Base-by-base conservation (phyloP, 306 rosid species). In the Abrus precatorius region DNA sequence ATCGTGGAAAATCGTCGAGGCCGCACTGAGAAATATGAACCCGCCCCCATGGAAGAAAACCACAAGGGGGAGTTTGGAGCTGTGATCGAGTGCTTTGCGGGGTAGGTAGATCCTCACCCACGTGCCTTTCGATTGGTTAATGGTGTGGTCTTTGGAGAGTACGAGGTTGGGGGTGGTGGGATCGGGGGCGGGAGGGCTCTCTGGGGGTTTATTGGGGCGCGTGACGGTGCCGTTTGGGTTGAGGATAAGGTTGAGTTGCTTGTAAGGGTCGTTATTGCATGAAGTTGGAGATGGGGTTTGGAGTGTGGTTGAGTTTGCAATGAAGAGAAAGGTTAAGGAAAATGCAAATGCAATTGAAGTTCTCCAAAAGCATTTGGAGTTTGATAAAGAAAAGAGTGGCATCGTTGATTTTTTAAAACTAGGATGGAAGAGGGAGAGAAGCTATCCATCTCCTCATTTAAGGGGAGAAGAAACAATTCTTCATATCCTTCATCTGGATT, bases 11-110 rank as follows among this genome's bases (percentile, higher is more conserved):
- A 75, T 34, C 0, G 74, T 32, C 0, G 90, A 70, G 3, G 90
- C 72, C 4, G 89, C 89, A 32, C 89, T 83, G 3, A 34, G 60
- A 4, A 66, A 52, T 30, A 88, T 44, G 75, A 90, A 88, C 2
- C 87, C 92, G 3, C 92, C 92, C 0, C 90, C 94, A 8, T 86
- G 92, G 83, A 65, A 80, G 82, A 66, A 88, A 8, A 88, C 52
- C 3, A 86, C 0, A 0, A 90, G 48, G 0, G 94, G 90, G 1
- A 82, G 84, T 41, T 84, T 87, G 57, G 85, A 64, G 74, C 0
- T 0, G 1, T 38, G 83, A 33, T 72, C 43, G 14, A 83, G 74
- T 55, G 83, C 80, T 47, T 77, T 40, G 56, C 69, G 82, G 32
- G 90, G 90, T 9, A 88, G 55, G 84, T 74, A 88, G 72, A 90